Evolutionary conservation across 495 filamentous ascomycete species (phyloP), one percentile per base, ranked within the genome.

Genomic region (Penicillium bialowiezense): DNA sequence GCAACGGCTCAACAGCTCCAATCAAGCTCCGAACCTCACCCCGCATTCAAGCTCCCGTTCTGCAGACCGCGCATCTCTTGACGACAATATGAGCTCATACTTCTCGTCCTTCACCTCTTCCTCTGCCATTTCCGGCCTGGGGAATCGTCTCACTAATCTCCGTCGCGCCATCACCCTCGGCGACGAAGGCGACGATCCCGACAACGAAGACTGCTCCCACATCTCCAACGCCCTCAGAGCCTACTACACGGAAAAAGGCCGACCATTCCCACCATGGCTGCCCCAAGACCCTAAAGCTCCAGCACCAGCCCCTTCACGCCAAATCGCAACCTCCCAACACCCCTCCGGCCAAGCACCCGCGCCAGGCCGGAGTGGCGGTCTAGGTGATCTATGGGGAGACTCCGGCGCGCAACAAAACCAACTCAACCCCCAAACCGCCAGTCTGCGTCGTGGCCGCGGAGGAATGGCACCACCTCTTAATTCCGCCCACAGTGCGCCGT

Each of bases 181-280:
- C 65, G 78, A 84, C 48, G 91, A 96, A 71, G 88, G 88, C 21
- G 74, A 77, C 58, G 74, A 78, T 58, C 74, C 77, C 52, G 91
- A 97, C 60, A 93, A 90, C 48, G 90, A 95, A 71, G 91, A 96
- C 71, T 87, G 93, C 73, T 91, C 90, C 1, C 90, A 96, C 71
- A 85, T 98, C 62, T 92, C 89, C 70, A 87, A 91, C 62, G 91
- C 95, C 12, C 83, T 98, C n/a, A 87, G 93, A 43, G 87, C 83
- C 48, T 96, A 97, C 77, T 98, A 98, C 74, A 82, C 72, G 29
- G 93, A 97, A 63, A 95, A 95, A 58, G 85, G 84, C 52, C 82
- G 84, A 13, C 80, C 87, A 0, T 90, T 90, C 60, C 93, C 93
- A 7, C 68, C 74, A 51, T 98, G 93, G 93, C 87, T 98, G 9